Conservation (phyloP, 352 stramenopile genomes). For the Phytopythium oedochilum region DNA sequence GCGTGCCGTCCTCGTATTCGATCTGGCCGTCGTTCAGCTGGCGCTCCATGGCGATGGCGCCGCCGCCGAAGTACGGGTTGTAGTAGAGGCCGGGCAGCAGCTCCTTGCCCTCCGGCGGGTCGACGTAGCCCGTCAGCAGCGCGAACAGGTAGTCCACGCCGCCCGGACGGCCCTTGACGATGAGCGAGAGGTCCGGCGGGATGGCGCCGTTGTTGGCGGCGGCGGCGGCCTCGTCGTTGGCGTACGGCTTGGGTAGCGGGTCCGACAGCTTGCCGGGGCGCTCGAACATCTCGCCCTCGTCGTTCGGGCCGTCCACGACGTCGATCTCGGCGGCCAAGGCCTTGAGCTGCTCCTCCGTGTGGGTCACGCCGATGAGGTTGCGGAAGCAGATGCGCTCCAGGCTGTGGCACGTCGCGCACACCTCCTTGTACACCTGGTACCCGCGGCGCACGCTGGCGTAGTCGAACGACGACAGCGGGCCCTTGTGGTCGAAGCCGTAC, state of each 20-base stretch:
- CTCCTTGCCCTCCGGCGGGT: slow-evolving; percentile 90
- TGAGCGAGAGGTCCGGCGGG: slow-evolving; percentile 97
- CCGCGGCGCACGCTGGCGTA: slow-evolving; percentile 94
- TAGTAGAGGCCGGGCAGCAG: slow-evolving; percentile 92
- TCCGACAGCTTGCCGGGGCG: slow-evolving; percentile 96
- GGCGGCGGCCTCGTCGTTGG: slow-evolving; percentile 96
- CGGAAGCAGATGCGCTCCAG: slow-evolving; percentile 97
- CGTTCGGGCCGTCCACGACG: slow-evolving; percentile 96
- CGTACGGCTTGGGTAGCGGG: slow-evolving; percentile 94
- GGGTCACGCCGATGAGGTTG: slow-evolving; percentile 97
- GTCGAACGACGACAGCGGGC: slow-evolving; percentile 86
- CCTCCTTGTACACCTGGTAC: slow-evolving; percentile 99
- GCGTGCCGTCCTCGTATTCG: slow-evolving; percentile 97
- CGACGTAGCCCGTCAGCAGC: slow-evolving; percentile 96
- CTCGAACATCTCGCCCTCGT: slow-evolving; percentile 99
- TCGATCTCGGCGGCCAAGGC: slow-evolving; percentile 93
- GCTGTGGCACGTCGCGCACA: slow-evolving; percentile 97
- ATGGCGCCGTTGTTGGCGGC: slow-evolving; percentile 97
- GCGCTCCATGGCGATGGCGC: slow-evolving; percentile 98
- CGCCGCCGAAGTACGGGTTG: slow-evolving; percentile 98
- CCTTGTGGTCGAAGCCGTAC: slow-evolving; percentile 89
- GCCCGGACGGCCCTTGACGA: slow-evolving; percentile 95
- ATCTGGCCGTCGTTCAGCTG: slow-evolving; percentile 96
- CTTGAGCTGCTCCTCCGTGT: slow-evolving; percentile 92
- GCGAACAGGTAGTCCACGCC: slow-evolving; percentile 97